Evolutionary conservation across 1,284 basidiomycete species (phyloP).

Genomic region (Gomphus sp.): DNA sequence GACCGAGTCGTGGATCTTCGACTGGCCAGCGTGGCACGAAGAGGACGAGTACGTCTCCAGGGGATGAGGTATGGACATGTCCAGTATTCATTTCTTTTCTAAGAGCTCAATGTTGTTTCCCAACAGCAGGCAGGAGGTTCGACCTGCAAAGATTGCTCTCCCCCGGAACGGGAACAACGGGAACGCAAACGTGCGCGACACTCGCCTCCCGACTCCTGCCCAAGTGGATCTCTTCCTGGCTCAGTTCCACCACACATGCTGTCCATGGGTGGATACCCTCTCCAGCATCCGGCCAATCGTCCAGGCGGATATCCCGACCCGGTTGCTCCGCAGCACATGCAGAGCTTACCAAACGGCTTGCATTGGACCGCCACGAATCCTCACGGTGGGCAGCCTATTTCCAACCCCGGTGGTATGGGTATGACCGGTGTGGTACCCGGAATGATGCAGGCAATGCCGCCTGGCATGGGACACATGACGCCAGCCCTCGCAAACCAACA

Average conservation of each 20-base stretch:
- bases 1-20: background rate
- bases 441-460: conserved; percentile 16
- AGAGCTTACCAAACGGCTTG: conserved; percentile 17
- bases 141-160: too few species aligned
- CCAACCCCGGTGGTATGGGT: conserved; percentile 19
- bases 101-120: too few species aligned
- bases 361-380: conserved; percentile 22
- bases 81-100: too few species aligned
- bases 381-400: conserved; percentile 22
- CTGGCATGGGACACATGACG: conserved; percentile 9
- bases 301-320: conserved; percentile 12
- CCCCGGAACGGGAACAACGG: too few species aligned
- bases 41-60: too few species aligned
- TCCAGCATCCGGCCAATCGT: conserved; percentile 1
- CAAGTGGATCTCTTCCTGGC: conserved; percentile 18
- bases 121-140: too few species aligned
- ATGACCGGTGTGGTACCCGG: conserved; percentile 20
- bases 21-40: conserved; percentile 15
- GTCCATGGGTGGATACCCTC: conserved; percentile 13
- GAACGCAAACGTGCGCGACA: too few species aligned
- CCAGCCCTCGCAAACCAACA: conserved; percentile 10
- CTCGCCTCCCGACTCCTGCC: too few species aligned
- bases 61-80: too few species aligned
- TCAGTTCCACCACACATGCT: conserved; percentile 20
- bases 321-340: conserved; percentile 17